Evolutionary conservation across 2,329 filamentous ascomycete genomes (phyloP).

Genomic region (Penicillium verrucosum): DNA sequence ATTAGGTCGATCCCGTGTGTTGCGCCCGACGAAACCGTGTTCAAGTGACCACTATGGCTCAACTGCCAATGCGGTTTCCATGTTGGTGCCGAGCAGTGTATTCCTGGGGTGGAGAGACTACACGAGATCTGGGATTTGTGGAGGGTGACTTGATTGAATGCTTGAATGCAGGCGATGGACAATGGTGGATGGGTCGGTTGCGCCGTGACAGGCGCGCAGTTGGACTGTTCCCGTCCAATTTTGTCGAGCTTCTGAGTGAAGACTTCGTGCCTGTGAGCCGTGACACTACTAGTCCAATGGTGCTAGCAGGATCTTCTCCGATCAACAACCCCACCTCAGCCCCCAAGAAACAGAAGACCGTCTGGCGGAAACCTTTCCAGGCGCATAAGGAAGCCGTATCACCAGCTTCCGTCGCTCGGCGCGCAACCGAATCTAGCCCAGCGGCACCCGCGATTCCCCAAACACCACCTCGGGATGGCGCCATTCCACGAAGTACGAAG

Average conservation of each 20-base stretch:
- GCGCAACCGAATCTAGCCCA: slow-evolving; percentile 33
- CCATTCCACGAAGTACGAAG: slow-evolving; percentile 31
- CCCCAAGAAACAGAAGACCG: slow-evolving; percentile 57
- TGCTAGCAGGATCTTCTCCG: slow-evolving; percentile 49
- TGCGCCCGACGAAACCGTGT: slow-evolving; percentile 2
- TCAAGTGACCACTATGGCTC: slow-evolving; percentile 40
- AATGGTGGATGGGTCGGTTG: slow-evolving; percentile 95
- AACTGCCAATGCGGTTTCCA: slow-evolving; percentile 73
- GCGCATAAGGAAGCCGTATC: slow-evolving; percentile 54
- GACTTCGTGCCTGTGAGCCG: slow-evolving; percentile 69
- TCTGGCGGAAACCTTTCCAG: slow-evolving; percentile 63
- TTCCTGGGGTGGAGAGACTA: slow-evolving; percentile 93
- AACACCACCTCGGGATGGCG: slow-evolving; percentile 36
- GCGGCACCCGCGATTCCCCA: slow-evolving; percentile 37
- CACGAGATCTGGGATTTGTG: slow-evolving; percentile 92
- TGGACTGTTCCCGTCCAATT: slow-evolving; percentile 94
- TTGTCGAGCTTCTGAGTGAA: slow-evolving; percentile 84
- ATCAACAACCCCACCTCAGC: slow-evolving; percentile 46
- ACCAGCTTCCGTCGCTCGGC: slow-evolving; percentile 36
- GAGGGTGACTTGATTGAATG: slow-evolving; percentile 98
- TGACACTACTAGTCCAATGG: slow-evolving; percentile 52
- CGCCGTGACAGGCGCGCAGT: slow-evolving; percentile 86
- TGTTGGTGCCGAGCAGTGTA: slow-evolving; percentile 91
- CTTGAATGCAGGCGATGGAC: slow-evolving; percentile 93
- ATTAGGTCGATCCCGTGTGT: not conserved